Evolutionary conservation across 345 rosid genomes (phyloP).

Genomic region (Salix udensis): DNA sequence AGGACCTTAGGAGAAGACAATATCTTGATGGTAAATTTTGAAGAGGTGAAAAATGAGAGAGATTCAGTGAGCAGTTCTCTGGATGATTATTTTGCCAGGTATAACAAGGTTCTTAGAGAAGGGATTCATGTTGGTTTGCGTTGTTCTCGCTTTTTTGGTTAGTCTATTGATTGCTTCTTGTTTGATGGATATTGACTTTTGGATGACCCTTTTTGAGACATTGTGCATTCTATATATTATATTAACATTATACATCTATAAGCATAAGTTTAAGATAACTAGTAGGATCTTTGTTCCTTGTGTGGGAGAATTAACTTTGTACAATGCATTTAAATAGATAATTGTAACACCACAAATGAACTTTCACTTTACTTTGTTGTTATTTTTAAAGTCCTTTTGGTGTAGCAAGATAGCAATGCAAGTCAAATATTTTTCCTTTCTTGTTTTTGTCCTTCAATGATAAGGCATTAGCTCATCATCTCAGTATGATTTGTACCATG

Average conservation of each 20-base stretch:
- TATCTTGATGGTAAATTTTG: conserved; percentile 61
- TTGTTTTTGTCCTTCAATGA: not conserved
- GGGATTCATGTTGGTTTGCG: conserved; percentile 64
- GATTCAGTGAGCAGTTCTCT: not conserved
- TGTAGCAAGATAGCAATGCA: no score
- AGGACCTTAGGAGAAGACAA: conserved; percentile 68
- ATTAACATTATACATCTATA: no score
- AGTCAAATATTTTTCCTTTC: not conserved
- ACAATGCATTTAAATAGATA: no score
- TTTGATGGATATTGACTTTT: not conserved
- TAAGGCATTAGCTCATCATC: no score
- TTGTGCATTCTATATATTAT: no score
- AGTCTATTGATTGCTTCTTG: conserved; percentile 4
- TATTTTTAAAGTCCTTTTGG: no score
- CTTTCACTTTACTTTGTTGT: no score
- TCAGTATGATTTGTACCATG: no score
- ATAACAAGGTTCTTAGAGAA: conserved; percentile 37
- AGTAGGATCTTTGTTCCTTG: no score
- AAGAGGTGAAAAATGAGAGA: conserved; percentile 8
- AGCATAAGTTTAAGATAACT: no score
- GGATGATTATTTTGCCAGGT: conserved; percentile 9
- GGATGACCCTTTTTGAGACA: not conserved
- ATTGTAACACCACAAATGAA: no score
- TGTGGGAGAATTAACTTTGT: no score
- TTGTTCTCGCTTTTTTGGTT: conserved; percentile 62